phyloP scores from a whole-genome alignment of 2,329 filamentous ascomycete species.

The Myriosclerotinia scirpicola region DNA sequence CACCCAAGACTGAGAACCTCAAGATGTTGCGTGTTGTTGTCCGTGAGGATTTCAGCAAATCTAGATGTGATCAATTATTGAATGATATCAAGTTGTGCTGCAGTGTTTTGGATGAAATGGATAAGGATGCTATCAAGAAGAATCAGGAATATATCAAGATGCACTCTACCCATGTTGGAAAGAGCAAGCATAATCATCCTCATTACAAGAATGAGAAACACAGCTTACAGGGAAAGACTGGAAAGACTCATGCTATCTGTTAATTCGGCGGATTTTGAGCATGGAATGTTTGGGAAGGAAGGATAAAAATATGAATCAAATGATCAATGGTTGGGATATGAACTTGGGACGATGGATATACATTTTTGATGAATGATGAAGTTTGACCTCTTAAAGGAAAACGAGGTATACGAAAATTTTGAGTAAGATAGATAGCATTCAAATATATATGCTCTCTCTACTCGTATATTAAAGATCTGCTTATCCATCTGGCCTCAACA shows the following conservation, averaged over 20 bases:
- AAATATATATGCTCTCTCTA: neutral
- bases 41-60: slow-evolving; percentile 85
- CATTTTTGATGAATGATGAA: neutral
- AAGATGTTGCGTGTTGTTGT: slow-evolving; percentile 94
- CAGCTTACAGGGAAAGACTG: slow-evolving; percentile 83
- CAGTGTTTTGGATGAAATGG: slow-evolving; percentile 69
- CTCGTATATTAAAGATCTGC: no score
- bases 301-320: neutral
- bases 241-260: slow-evolving; percentile 87
- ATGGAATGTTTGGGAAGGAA: neutral
- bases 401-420: neutral
- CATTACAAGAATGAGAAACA: slow-evolving; percentile 73
- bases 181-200: slow-evolving; percentile 50
- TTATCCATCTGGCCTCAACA: no score
- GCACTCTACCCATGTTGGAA: slow-evolving; percentile 54
- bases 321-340: neutral
- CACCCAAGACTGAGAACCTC: slow-evolving; percentile 64
- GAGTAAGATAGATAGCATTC: neutral
- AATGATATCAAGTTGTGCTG: slow-evolving; percentile 76
- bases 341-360: neutral
- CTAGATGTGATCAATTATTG: slow-evolving; percentile 76
- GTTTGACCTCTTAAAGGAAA: neutral
- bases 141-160: slow-evolving; percentile 65
- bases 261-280: slow-evolving; percentile 42
- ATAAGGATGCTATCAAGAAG: slow-evolving; percentile 66